A percentile compares a stretch with the other conserved stretches of the same genome.
These are phyloP conservation scores for Fusarium decemcellulare DNA, from an alignment of 2,329 filamentous ascomycete species.

Conservation along the genomic window DNA sequence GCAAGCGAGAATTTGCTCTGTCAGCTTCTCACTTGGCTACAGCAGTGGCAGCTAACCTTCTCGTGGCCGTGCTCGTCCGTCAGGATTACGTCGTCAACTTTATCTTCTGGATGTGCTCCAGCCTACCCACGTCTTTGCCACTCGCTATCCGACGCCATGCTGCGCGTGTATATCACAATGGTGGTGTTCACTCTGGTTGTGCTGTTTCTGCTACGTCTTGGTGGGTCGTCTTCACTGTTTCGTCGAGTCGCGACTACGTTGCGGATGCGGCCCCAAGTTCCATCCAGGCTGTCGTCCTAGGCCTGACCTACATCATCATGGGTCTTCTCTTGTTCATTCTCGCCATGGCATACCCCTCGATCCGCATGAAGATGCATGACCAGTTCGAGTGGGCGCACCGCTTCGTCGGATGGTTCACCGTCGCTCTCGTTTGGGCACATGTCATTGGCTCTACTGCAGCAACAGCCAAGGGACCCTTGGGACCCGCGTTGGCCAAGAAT, in stretches of 20 bases:
- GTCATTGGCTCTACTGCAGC: slow-evolving; percentile 67
- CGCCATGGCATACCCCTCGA: slow-evolving; percentile 42
- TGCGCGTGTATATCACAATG: slow-evolving; percentile 61
- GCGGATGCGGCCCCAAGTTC: neutral
- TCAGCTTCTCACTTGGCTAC: slow-evolving; percentile 23
- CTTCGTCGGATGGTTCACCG: slow-evolving; percentile 74
- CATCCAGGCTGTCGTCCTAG: slow-evolving; percentile 34
- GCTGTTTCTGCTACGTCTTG: slow-evolving; percentile 56
- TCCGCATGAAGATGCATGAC: slow-evolving; percentile 64
- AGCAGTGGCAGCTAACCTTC: slow-evolving; percentile 47
- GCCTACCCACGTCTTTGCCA: slow-evolving; percentile 57
- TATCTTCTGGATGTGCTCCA: slow-evolving; percentile 57
- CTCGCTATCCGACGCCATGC: slow-evolving; percentile 57
- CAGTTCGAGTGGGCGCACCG: slow-evolving; percentile 77
- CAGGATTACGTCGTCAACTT: slow-evolving; percentile 65
- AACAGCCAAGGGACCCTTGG: slow-evolving; percentile 7
- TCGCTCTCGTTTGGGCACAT: slow-evolving; percentile 73
- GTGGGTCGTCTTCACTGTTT: slow-evolving; percentile 54
- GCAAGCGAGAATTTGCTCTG: slow-evolving; percentile 26
- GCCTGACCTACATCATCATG: slow-evolving; percentile 46
- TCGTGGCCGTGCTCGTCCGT: slow-evolving; percentile 60
- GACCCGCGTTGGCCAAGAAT: slow-evolving; percentile 12
- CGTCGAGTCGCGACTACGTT: slow-evolving; percentile 24
- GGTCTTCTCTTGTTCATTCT: slow-evolving; percentile 41
- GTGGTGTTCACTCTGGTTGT: slow-evolving; percentile 60